These are phyloP conservation scores for Fusarium oxysporum DNA, from an alignment of 2,329 filamentous ascomycete genomes.

Conservation along the genomic window DNA sequence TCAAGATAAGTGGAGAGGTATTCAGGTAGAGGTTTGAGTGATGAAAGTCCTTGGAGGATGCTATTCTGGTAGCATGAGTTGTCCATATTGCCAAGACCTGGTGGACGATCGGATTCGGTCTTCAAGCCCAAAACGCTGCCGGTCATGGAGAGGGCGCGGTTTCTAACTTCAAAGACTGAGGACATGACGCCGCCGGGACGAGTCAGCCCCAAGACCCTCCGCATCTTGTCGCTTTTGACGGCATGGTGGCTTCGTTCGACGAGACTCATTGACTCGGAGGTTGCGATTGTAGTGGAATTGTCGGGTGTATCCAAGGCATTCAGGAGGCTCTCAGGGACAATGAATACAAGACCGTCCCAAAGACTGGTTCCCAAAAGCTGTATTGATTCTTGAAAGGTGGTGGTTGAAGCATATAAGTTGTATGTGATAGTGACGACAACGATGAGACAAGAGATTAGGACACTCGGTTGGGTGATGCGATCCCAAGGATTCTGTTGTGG, in stretches of 20 bases:
- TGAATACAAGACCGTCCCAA: conserved; percentile 70
- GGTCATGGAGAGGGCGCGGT: conserved; percentile 66
- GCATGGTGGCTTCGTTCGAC: conserved; percentile 58
- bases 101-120: conserved; percentile 59
- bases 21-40: conserved; percentile 74
- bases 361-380: conserved; percentile 56
- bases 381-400: conserved; percentile 46
- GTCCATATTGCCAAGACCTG: conserved; percentile 88
- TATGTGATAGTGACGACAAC: conserved; percentile 50
- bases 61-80: conserved; percentile 99
- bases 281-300: conserved; percentile 58
- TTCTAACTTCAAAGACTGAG: conserved; percentile 68
- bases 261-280: conserved; percentile 54
- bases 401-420: conserved; percentile 50
- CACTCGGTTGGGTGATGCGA: conserved; percentile 50
- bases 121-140: conserved; percentile 56
- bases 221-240: conserved; percentile 74
- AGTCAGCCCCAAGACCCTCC: conserved; percentile 71
- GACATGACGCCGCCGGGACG: conserved; percentile 64
- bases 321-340: conserved; percentile 68
- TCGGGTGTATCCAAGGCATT: conserved; percentile 68
- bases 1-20: conserved; percentile 68
- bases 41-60: conserved; percentile 85
- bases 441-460: conserved; percentile 51
- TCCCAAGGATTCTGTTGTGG: conserved; percentile 46